Evolutionary conservation across 768 basidiomycete species (phyloP).

Genomic region (Imleria badia): DNA sequence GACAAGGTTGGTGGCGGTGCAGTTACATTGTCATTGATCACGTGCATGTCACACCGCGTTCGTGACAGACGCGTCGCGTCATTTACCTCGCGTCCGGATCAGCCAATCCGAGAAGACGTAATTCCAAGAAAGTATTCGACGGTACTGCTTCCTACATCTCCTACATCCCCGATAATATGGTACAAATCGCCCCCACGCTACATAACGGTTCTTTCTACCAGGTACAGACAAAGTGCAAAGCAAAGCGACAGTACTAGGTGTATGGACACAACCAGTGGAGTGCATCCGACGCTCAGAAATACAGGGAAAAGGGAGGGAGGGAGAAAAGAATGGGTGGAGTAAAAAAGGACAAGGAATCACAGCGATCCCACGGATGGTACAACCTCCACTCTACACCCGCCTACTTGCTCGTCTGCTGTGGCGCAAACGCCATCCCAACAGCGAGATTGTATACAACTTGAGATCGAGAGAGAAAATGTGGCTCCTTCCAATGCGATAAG

Average conservation of each 20-base stretch:
- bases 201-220: constrained; percentile 13
- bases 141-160: neutral
- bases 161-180: constrained; percentile 18
- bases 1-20: constrained; percentile 18
- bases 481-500: constrained; percentile 19
- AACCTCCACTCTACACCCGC: constrained; percentile 17
- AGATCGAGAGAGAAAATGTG: constrained; percentile 22
- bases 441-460: constrained; percentile 20
- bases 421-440: constrained; percentile 3
- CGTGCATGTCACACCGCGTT: constrained; percentile 34
- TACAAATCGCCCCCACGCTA: constrained; percentile 23
- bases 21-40: constrained; percentile 16
- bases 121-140: constrained; percentile 24
- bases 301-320: constrained; percentile 8
- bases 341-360: constrained; percentile 8
- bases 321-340: constrained; percentile 1
- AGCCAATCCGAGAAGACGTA: neutral
- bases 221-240: constrained; percentile 22
- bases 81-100: neutral
- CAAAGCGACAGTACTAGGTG: constrained; percentile 19
- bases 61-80: constrained; percentile 26
- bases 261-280: constrained; percentile 8
- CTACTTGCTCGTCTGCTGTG: constrained; percentile 3
- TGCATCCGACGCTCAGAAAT: constrained; percentile 14
- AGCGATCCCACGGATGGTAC: constrained; percentile 16